Percentiles rank a stretch among this genome's conserved stretches.
These are phyloP conservation scores for Monosporascus ibericus DNA, from an alignment of 2,329 filamentous ascomycete species.

Conservation along the genomic window DNA sequence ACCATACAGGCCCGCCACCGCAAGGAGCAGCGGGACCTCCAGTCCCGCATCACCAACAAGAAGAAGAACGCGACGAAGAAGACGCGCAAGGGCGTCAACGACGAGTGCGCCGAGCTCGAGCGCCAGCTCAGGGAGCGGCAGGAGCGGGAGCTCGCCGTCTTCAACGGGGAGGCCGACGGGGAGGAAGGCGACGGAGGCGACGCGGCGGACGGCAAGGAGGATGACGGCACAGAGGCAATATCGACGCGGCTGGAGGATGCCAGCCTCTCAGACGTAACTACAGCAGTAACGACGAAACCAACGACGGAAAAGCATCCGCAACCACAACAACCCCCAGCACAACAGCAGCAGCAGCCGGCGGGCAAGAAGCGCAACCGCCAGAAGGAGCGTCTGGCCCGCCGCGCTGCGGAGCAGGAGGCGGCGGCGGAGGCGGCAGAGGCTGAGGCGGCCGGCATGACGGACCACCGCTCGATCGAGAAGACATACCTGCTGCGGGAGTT, in stretches of 20 bases:
- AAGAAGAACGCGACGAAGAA: slow-evolving; percentile 95
- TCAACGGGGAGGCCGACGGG: slow-evolving; percentile 24
- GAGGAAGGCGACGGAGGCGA: slow-evolving; percentile 1
- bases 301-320: neutral
- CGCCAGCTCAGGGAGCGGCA: slow-evolving; percentile 61
- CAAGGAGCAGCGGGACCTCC: slow-evolving; percentile 82
- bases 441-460: slow-evolving; percentile 69
- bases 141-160: slow-evolving; percentile 47
- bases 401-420: slow-evolving; percentile 77
- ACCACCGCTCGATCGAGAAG: slow-evolving; percentile 66
- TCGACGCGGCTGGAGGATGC: slow-evolving; percentile 12
- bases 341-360: slow-evolving; percentile 8
- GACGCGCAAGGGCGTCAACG: slow-evolving; percentile 67
- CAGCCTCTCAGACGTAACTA: slow-evolving; percentile 4
- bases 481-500: slow-evolving; percentile 65
- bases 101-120: slow-evolving; percentile 70
- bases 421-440: slow-evolving; percentile 60
- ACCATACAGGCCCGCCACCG: slow-evolving; percentile 74
- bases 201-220: slow-evolving; percentile 10
- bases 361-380: slow-evolving; percentile 80
- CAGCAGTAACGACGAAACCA: neutral
- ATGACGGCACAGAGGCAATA: slow-evolving; percentile 15
- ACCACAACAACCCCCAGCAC: slow-evolving; percentile 14
- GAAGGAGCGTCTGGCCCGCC: slow-evolving; percentile 83
- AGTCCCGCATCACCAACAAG: slow-evolving; percentile 82